Evolutionary conservation across 306 rosid species (phyloP).

Genomic region (Vicia faba): DNA sequence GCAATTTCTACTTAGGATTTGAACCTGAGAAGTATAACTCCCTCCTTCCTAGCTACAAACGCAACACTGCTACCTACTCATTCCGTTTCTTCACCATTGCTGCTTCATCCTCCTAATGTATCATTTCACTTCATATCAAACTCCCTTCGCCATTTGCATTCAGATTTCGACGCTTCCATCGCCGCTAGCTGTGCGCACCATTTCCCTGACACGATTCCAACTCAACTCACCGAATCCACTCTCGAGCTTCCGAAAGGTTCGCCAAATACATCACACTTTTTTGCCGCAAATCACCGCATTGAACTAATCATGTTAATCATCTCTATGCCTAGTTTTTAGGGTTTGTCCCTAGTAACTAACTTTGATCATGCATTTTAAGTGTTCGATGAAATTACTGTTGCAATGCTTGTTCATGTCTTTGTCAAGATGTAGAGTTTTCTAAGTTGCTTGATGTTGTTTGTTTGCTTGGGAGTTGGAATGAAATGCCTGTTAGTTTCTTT

Average conservation of each 20-base stretch:
- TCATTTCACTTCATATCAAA: background rate
- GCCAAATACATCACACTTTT: background rate
- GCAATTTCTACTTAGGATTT: no score
- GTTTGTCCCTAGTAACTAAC: background rate
- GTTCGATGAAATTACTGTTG: conserved; percentile 30
- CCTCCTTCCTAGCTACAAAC: background rate
- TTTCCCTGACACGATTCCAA: background rate
- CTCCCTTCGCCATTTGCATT: background rate
- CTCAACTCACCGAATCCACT: background rate
- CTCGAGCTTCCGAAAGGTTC: background rate
- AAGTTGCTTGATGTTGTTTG: background rate
- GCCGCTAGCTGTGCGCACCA: background rate
- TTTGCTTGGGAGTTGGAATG: background rate
- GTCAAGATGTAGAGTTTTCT: background rate
- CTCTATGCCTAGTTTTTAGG: conserved; percentile 22
- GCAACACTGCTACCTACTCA: background rate
- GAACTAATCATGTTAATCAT: background rate
- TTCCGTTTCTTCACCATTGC: background rate
- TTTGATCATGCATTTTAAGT: conserved; percentile 20
- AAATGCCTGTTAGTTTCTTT: background rate
- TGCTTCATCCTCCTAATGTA: background rate
- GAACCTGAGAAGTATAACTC: no score
- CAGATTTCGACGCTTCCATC: background rate
- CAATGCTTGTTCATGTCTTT: background rate
- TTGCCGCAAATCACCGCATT: background rate